Base-by-base conservation (phyloP, 306 rosid genomes). In the Bauhinia variegata region DNA sequence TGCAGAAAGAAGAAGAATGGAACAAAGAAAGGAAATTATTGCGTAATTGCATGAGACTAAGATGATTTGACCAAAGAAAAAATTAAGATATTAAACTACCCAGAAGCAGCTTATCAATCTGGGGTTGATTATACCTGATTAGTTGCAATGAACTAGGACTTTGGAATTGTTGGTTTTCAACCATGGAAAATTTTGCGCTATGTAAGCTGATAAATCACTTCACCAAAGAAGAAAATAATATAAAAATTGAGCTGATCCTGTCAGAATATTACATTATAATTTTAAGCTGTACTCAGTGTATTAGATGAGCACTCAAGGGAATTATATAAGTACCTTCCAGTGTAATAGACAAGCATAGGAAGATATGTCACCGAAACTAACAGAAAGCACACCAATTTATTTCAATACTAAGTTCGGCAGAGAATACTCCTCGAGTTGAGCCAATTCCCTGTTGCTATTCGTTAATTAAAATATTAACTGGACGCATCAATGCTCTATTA, bases 281-380 rank as follows among this genome's bases (percentile, higher is more conserved):
- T n/a, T n/a, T 36, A 36, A 36, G 41, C 23, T 18, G 32, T 59
- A 46, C 16, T 11, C 47, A 59, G 49, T 36, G n/a, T 8, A 0
- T 19, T 11, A 53, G 15, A 49, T 49, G 57, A 56, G n/a, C 32
- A 6, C 2, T 33, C 1, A 58, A 17, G 10, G 9, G 34, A 6
- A 36, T 16, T 58, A 58, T 36, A 58, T 11, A 36, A 36, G 13
- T 3, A 36, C 2, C 41, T 36, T 36, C 41, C 6, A 36, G 41
- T 36, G 5, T 36, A 54, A 54, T 12, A 54, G 39, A 54, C n/a
- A 54, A 54, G 59, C 63, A n/a, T n/a, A n/a, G n/a, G n/a, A 56
- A 34, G 30, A 58, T 33, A 38, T 1, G 10, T 11, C 28, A 60
- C 11, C 11, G 12, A 39, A 11, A 6, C 39, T 60, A 6, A 19